Conservation (phyloP, 176 grass and related monocot species). For the Avena atlantica region DNA sequence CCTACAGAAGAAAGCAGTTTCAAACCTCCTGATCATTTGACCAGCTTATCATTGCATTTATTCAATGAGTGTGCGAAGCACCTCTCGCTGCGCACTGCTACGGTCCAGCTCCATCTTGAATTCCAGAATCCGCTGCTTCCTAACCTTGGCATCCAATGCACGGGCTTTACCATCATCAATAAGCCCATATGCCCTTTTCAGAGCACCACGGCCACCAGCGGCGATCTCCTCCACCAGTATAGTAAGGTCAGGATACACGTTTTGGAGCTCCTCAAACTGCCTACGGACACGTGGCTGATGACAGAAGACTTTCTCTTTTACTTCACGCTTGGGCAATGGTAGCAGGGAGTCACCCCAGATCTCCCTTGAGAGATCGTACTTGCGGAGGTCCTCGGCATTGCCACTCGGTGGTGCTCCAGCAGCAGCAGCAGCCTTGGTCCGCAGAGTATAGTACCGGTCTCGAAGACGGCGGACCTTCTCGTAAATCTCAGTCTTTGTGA, state of each 20-base stretch:
- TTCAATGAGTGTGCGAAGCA: too few relatives aligned
- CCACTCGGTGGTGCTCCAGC: background rate
- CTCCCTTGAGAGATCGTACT: background rate
- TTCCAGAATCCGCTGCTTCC: too few relatives aligned
- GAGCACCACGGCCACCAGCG: too few relatives aligned
- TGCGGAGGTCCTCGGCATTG: background rate
- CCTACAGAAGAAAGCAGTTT: too few relatives aligned
- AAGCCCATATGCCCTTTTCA: too few relatives aligned
- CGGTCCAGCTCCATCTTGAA: too few relatives aligned
- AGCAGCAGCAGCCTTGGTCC: background rate
- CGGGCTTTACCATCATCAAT: too few relatives aligned
- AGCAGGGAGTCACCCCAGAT: conserved; percentile 18
- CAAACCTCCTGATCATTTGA: too few relatives aligned
- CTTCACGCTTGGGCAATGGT: background rate
- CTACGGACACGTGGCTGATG: background rate
- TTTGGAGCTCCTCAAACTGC: background rate
- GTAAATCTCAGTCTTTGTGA: conserved; percentile 27
- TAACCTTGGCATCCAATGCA: too few relatives aligned
- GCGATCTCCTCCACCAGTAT: too few relatives aligned
- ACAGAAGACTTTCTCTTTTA: background rate
- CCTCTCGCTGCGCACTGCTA: too few relatives aligned
- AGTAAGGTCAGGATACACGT: conserved; percentile 19
- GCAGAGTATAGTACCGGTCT: background rate
- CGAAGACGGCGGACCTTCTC: conserved; percentile 39
- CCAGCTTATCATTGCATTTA: too few relatives aligned